A percentile compares a stretch with the other conserved stretches of the same genome.
These are phyloP conservation scores for Calonectria pseudoturangicola DNA, from an alignment of 2,329 filamentous ascomycete genomes.

Conservation along the genomic window DNA sequence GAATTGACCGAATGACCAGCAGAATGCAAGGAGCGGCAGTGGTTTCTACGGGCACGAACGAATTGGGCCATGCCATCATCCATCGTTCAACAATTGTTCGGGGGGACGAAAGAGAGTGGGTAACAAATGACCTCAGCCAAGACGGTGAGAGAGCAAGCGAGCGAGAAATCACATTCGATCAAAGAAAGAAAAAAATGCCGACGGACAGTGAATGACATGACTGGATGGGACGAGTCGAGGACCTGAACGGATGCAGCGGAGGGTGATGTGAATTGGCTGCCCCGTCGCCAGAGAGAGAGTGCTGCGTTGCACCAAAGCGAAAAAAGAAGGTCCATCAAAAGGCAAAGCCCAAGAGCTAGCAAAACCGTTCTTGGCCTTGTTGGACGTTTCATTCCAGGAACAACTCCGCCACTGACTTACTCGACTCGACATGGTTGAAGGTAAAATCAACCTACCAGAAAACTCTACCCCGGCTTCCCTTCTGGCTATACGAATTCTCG, in stretches of 20 bases:
- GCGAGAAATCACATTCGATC: neutral
- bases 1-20: constrained; percentile 30
- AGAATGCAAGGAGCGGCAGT: constrained; percentile 44
- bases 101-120: constrained; percentile 2
- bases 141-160: constrained; percentile 12
- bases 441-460: constrained; percentile 19
- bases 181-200: neutral
- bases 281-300: neutral
- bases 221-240: neutral
- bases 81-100: constrained; percentile 31
- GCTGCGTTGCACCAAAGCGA: neutral
- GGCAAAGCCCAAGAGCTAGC: neutral
- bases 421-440: constrained; percentile 8
- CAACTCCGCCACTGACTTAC: constrained; percentile 21
- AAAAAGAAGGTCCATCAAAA: constrained; percentile 5
- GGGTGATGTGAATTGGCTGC: neutral
- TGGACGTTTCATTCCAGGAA: constrained; percentile 27
- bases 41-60: constrained; percentile 25
- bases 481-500: neutral
- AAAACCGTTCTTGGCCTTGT: neutral
- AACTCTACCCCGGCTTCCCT: constrained; percentile 14
- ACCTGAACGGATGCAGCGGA: neutral
- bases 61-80: neutral
- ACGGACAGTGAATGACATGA: constrained; percentile 17
- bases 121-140: constrained; percentile 43